These are phyloP conservation scores for Sporobolomyces roseus DNA, from an alignment of 768 basidiomycete species.

Conservation along the genomic window DNA sequence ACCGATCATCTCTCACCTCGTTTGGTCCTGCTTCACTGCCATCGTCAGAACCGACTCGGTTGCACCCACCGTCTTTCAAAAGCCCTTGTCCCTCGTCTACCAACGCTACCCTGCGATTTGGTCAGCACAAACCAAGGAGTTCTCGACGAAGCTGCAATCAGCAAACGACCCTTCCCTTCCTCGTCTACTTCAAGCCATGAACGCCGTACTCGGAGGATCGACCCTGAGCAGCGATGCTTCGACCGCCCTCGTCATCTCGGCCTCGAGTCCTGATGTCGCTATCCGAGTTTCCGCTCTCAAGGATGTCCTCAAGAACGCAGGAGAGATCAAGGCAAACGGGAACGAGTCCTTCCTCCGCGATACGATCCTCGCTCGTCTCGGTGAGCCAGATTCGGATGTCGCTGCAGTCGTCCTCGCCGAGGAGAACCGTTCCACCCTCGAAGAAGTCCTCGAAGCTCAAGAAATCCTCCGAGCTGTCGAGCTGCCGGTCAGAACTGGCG, in stretches of 20 bases:
- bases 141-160: background rate
- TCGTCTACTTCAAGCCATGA: constrained; percentile 22
- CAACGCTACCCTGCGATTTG: constrained; percentile 63
- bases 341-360: constrained; percentile 53
- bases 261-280: constrained; percentile 55
- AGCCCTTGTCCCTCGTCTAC: constrained; percentile 59
- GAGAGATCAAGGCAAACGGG: constrained; percentile 24
- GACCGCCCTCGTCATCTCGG: constrained; percentile 17
- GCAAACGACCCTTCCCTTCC: constrained; percentile 12
- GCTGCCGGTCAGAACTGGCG: constrained; percentile 30
- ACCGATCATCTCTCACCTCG: constrained; percentile 27
- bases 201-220: constrained; percentile 35
- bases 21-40: constrained; percentile 11
- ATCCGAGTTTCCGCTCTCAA: constrained; percentile 62
- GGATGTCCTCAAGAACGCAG: constrained; percentile 54
- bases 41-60: constrained; percentile 24
- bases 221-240: background rate
- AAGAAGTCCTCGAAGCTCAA: constrained; percentile 42
- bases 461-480: constrained; percentile 44
- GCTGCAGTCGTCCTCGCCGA: constrained; percentile 65
- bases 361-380: constrained; percentile 64
- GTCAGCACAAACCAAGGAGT: constrained; percentile 18
- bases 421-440: constrained; percentile 49
- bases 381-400: constrained; percentile 62
- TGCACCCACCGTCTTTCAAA: constrained; percentile 18